Conservation (phyloP, 2,329 filamentous ascomycete species). For the Hymenoscyphus fraxineus region DNA sequence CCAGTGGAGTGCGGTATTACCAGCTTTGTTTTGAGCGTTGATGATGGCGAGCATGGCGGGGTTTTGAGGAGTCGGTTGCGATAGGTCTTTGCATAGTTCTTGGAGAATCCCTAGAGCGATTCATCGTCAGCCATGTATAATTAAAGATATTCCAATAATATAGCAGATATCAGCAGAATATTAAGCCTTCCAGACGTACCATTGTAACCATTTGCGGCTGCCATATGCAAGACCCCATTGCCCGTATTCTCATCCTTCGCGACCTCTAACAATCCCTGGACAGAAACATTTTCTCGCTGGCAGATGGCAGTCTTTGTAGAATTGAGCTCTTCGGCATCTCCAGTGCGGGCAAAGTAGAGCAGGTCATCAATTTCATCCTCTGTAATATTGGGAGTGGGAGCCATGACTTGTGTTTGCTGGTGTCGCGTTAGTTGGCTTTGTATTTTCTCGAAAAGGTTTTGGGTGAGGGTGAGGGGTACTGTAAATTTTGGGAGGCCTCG, state of each 20-base stretch:
- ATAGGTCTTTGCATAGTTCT: slow-evolving; percentile 42
- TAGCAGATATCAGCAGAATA: not conserved
- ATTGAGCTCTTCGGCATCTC: slow-evolving; percentile 68
- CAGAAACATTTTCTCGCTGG: slow-evolving; percentile 54
- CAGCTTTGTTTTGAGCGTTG: slow-evolving; percentile 70
- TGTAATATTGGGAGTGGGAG: slow-evolving; percentile 45
- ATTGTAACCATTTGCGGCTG: slow-evolving; percentile 81
- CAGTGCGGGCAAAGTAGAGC: slow-evolving; percentile 77
- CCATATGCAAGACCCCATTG: slow-evolving; percentile 83
- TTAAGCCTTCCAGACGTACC: slow-evolving; percentile 48
- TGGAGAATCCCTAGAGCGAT: slow-evolving; percentile 41
- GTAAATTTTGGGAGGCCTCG: not conserved
- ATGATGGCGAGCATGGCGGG: slow-evolving; percentile 46
- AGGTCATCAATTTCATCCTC: slow-evolving; percentile 88
- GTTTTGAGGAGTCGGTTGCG: slow-evolving; percentile 31
- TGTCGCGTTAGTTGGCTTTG: not conserved
- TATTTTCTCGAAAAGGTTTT: not conserved
- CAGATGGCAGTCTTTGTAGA: slow-evolving; percentile 56
- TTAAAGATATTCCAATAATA: not conserved
- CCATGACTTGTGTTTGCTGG: slow-evolving; percentile 21
- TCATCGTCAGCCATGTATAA: not conserved
- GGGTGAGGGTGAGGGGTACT: not conserved
- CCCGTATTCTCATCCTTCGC: slow-evolving; percentile 73
- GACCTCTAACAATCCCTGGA: slow-evolving; percentile 62
- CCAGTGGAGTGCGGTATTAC: slow-evolving; percentile 93